Evolutionary conservation across 208 protist genomes (phyloP).

Genomic region (Trichomonas vaginalis): DNA sequence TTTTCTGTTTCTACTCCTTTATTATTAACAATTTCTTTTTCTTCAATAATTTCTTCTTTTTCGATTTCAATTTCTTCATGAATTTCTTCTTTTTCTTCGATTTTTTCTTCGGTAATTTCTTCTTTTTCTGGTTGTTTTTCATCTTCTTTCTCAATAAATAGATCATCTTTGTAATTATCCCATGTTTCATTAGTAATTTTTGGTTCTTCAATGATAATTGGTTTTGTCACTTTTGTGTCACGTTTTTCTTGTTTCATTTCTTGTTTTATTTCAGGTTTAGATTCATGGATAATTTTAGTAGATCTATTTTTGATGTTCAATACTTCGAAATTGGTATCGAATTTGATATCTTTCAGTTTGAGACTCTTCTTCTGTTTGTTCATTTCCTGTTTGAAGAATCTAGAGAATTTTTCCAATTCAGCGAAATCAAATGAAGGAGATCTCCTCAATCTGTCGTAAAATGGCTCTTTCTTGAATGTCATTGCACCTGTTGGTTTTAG

Average conservation of each 20-base stretch:
- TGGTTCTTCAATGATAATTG: not conserved
- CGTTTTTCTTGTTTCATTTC: not conserved
- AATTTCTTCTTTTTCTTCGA: not conserved
- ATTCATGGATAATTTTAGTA: not conserved
- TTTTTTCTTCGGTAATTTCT: not conserved
- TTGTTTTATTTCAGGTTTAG: no score
- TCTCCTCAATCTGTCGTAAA: no score
- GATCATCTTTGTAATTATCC: not conserved
- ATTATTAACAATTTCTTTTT: not conserved
- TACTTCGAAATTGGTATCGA: no score
- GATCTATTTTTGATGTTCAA: not conserved
- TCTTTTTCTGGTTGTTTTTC: not conserved
- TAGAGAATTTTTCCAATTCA: no score
- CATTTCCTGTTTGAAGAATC: no score
- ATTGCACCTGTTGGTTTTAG: no score
- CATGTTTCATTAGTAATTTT: not conserved
- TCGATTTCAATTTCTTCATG: not conserved
- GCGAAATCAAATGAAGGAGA: no score
- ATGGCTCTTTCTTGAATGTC: no score
- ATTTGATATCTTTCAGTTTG: no score
- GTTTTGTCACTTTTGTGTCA: not conserved
- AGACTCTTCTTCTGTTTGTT: no score
- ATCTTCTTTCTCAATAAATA: not conserved
- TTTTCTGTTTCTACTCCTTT: not conserved
- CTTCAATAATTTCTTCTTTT: not conserved